Evolutionary conservation across 768 basidiomycete species (phyloP).

Genomic region (Rhodotorula sphaerocarpa): DNA sequence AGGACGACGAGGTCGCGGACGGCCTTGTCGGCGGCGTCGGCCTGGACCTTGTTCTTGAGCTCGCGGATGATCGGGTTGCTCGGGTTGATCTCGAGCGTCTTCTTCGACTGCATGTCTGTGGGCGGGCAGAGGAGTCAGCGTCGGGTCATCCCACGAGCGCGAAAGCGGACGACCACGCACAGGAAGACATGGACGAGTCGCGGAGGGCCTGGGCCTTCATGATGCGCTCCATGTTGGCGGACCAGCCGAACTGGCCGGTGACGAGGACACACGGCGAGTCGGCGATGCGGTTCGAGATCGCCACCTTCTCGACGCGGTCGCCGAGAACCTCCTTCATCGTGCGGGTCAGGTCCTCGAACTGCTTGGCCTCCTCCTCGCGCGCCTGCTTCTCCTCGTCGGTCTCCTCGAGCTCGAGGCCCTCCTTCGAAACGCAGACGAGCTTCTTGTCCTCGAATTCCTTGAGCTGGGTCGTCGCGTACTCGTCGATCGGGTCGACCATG

Average conservation of each 20-base stretch:
- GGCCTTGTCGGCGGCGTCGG: conserved; percentile 65
- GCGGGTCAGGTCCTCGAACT: conserved; percentile 79
- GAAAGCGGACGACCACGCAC: background rate
- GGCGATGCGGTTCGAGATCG: conserved; percentile 97
- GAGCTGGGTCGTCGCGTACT: conserved; percentile 94
- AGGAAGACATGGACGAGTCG: conserved; percentile 94
- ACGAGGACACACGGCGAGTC: conserved; percentile 54
- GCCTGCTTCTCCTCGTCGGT: conserved; percentile 91
- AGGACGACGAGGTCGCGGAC: conserved; percentile 89
- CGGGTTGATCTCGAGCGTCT: conserved; percentile 95
- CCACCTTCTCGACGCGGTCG: conserved; percentile 99
- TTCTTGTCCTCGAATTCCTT: conserved; percentile 99
- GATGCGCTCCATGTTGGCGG: conserved; percentile 95
- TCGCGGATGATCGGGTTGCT: conserved; percentile 88
- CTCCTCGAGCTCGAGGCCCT: conserved; percentile 98
- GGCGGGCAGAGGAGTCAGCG: background rate
- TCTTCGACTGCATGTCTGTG: conserved; percentile 73
- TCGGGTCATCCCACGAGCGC: background rate
- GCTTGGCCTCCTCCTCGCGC: conserved; percentile 74
- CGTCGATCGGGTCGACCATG: conserved; percentile 96
- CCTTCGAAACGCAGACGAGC: conserved; percentile 94
- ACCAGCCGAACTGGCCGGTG: conserved; percentile 99
- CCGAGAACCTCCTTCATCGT: conserved; percentile 97
- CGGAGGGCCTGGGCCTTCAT: conserved; percentile 98
- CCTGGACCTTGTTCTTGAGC: conserved; percentile 85